Evolutionary conservation across 257 asterid species (phyloP).

Genomic region (Nemophila menziesii): DNA sequence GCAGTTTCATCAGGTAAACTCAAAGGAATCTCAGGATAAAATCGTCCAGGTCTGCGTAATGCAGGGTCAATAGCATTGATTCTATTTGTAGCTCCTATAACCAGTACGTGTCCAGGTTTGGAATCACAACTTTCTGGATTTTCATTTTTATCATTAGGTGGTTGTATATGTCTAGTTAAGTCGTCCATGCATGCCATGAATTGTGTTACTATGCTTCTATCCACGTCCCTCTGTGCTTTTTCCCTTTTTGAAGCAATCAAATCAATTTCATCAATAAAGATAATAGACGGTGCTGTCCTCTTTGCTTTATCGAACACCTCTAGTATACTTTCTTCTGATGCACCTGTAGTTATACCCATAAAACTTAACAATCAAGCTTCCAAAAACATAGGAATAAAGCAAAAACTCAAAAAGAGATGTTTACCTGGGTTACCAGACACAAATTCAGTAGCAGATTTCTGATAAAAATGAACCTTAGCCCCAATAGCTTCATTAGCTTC

Average conservation of each 20-base stretch:
- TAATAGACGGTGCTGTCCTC: constrained; percentile 77
- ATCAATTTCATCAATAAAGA: constrained; percentile 89
- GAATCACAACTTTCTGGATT: constrained; percentile 26
- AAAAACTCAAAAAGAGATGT: not conserved
- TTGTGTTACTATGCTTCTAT: constrained; percentile 70
- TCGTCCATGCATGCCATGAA: constrained; percentile 85
- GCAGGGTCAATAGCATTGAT: constrained; percentile 43
- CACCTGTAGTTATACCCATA: constrained; percentile 34
- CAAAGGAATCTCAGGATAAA: constrained; percentile 53
- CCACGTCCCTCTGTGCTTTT: constrained; percentile 64
- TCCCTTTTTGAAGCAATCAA: constrained; percentile 91
- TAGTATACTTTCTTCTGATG: constrained; percentile 72
- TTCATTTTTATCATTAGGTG: constrained; percentile 38
- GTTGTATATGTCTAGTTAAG: constrained; percentile 37
- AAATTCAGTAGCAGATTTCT: constrained; percentile 80
- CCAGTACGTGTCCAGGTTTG: constrained; percentile 38
- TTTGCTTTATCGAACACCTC: constrained; percentile 66
- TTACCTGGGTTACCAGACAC: constrained; percentile 90
- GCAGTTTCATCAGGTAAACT: constrained; percentile 78
- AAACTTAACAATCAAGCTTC: too few species aligned
- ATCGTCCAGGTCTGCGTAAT: constrained; percentile 35
- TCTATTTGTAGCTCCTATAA: constrained; percentile 42
- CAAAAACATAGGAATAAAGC: not conserved
- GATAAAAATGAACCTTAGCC: constrained; percentile 62
- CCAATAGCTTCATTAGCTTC: too few species aligned